These are phyloP conservation scores for Penicillium sp. DNA, from an alignment of 2,329 filamentous ascomycete genomes.

Conservation along the genomic window DNA sequence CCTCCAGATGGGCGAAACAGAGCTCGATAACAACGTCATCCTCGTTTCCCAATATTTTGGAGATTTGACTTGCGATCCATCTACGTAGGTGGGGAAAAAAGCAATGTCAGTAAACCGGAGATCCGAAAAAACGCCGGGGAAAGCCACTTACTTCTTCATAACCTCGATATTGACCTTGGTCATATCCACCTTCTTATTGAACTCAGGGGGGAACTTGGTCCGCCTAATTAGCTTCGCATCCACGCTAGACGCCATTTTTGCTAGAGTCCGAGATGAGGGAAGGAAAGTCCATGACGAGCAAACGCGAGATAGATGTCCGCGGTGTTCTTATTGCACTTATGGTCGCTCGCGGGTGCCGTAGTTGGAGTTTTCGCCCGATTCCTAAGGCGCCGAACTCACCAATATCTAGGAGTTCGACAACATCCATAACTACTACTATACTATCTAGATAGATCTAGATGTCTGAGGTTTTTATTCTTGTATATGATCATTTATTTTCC, in stretches of 20 bases:
- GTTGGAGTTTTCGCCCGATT: too few relatives aligned
- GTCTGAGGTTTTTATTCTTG: too few relatives aligned
- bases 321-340: not conserved
- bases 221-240: constrained; percentile 86
- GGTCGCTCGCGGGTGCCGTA: not conserved
- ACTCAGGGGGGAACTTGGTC: constrained; percentile 92
- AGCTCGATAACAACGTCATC: constrained; percentile 96
- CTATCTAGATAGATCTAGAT: not conserved
- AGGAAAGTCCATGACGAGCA: not conserved
- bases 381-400: not conserved
- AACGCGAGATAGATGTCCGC: not conserved
- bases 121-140: constrained; percentile 13
- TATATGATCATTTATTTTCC: not conserved
- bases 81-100: constrained; percentile 48
- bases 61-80: constrained; percentile 90
- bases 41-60: constrained; percentile 83
- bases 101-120: constrained; percentile 14
- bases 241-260: constrained; percentile 73
- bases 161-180: constrained; percentile 95
- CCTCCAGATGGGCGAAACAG: constrained; percentile 68
- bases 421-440: not conserved
- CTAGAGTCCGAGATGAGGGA: not conserved
- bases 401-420: not conserved
- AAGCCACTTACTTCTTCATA: constrained; percentile 79
- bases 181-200: constrained; percentile 95